Evolutionary conservation across 2,329 filamentous ascomycete genomes (phyloP), one percentile per base, ranked within the genome.

Genomic region (Endoconidiophora laricicola): DNA sequence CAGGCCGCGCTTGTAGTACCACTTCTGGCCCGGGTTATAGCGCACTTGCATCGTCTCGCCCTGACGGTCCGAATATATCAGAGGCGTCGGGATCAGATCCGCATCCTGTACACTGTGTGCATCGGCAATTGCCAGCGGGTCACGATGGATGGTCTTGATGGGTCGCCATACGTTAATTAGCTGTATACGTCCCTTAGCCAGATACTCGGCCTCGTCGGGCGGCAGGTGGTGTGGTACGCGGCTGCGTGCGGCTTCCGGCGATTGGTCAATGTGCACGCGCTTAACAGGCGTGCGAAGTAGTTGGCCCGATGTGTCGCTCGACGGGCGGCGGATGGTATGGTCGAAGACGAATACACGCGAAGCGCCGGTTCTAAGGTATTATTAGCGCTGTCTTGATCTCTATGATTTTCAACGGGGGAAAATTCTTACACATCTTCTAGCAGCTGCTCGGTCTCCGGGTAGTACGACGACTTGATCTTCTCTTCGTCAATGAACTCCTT

Each of bases 391-490:
- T 18, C 33, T 22, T 66, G n/a, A 69, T 18, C 16, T 18, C 16
- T 18, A 18, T 18, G 16, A 18, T 18, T 66, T 41, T 52, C 1
- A 38, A 52, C 36, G 4, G 38, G 7, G 37, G 26, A 16, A 20
- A 16, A 4, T 2, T 39, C 51, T 49, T 48, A 55, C 54, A 62
- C 68, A 2, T 75, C 69, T 48, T 78, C 80, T 0, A 88, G 59
- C 23, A 88, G 63, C 47, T 74, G 63, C 61, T 81, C 77, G 20
- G 83, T 75, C 60, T 88, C 83, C 0, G 78, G 74, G 62, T 88
- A 90, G 65, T 88, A 90, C 23, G 70, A 65, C 1, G 64, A 57
- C 57, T 74, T 68, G 58, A 90, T 79, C 23, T 68, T 65, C 2
- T 72, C 69, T 46, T 82, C 76, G 59, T 81, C 72, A 2, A 57